Evolutionary conservation across 2,329 filamentous ascomycete species (phyloP).

Genomic region (Trichoderma aggressivum): DNA sequence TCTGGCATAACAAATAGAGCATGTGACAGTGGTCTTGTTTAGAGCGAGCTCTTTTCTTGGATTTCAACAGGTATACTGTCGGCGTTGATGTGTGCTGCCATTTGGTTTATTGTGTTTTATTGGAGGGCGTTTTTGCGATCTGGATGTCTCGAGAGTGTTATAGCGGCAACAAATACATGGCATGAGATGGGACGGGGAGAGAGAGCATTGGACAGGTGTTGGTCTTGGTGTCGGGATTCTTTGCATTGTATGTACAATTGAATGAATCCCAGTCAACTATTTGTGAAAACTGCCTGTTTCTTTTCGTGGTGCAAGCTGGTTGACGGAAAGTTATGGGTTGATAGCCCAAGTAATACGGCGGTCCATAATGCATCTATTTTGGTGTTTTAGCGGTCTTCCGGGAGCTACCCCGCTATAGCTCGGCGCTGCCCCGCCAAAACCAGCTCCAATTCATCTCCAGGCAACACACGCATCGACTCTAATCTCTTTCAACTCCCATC

Average conservation of each 20-base stretch:
- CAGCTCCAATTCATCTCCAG: neutral
- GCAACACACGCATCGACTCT: neutral
- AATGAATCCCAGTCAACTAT: neutral
- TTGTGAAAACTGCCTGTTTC: neutral
- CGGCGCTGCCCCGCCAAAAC: slow-evolving; percentile 17
- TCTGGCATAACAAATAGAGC: slow-evolving; percentile 74
- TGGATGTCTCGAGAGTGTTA: neutral
- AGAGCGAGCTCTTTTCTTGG: neutral
- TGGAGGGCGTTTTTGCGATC: neutral
- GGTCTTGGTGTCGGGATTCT: neutral
- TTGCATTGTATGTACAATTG: neutral
- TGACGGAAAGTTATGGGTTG: too few species aligned
- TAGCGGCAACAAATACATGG: neutral
- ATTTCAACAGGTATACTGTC: neutral
- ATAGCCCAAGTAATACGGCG: too few species aligned
- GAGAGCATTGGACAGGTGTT: neutral
- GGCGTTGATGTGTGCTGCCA: neutral
- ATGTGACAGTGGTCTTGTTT: neutral
- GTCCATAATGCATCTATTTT: neutral
- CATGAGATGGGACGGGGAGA: neutral
- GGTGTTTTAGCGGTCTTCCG: slow-evolving; percentile 1
- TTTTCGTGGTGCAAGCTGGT: neutral
- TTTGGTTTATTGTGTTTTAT: neutral
- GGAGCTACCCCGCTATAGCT: slow-evolving; percentile 28
- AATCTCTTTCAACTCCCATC: slow-evolving; percentile 17